phyloP scores from a whole-genome alignment of 148 eudicot genomes.

The Fallopia convolvulus region DNA sequence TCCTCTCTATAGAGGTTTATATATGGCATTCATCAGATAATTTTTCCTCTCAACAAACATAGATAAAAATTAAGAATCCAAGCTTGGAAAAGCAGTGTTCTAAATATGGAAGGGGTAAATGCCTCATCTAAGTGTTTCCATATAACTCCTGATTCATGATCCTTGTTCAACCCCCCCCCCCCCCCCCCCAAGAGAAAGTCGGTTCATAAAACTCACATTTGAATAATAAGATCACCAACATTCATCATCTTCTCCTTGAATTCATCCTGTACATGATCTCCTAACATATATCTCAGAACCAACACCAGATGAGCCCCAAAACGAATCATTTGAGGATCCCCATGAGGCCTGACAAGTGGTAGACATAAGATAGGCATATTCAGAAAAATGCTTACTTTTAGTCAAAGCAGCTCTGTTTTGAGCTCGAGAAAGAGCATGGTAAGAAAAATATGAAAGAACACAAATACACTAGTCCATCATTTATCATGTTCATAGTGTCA shows the following conservation, averaged over 20 bases:
- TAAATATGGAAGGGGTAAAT: not conserved
- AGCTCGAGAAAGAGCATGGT: not conserved
- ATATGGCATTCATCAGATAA: not conserved
- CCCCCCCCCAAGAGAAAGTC: not conserved
- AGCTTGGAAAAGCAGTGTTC: not conserved
- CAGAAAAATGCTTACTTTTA: not conserved
- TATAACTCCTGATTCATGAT: not conserved
- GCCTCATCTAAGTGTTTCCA: not conserved
- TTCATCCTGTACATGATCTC: constrained; percentile 64
- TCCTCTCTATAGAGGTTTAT: not conserved
- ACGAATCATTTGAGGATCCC: constrained; percentile 95
- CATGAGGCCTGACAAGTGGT: constrained; percentile 51
- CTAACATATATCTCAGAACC: constrained; percentile 73
- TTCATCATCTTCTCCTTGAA: constrained; percentile 84
- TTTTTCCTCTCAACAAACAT: not conserved
- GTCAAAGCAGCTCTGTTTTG: not conserved
- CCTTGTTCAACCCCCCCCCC: not conserved
- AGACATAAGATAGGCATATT: not conserved
- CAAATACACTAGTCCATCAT: not conserved
- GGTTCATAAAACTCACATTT: constrained; percentile 54
- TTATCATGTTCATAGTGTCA: not conserved
- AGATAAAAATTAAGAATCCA: not conserved
- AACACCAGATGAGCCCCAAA: constrained; percentile 95
- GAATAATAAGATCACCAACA: constrained; percentile 92
- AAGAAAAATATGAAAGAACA: not conserved